These are phyloP conservation scores for Neurospora terricola DNA, from an alignment of 495 filamentous ascomycete species.

Conservation along the genomic window DNA sequence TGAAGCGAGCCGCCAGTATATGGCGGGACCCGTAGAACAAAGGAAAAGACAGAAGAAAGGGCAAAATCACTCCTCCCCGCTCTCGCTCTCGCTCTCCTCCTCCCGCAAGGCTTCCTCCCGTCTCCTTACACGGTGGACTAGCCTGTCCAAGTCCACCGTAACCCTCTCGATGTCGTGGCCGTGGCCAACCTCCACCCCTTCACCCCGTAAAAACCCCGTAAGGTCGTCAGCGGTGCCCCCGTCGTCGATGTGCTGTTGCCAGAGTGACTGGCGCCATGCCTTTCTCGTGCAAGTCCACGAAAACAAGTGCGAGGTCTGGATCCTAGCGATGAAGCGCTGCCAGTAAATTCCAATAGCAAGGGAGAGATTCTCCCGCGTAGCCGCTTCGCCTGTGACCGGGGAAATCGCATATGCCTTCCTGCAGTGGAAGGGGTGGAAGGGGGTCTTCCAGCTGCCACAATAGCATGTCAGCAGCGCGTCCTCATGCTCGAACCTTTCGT, in stretches of 20 bases:
- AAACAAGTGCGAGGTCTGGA: neutral
- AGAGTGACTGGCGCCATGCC: neutral
- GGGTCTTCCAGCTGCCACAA: too few relatives aligned
- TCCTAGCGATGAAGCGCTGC: neutral
- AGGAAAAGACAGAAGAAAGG: too few relatives aligned
- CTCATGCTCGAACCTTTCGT: too few relatives aligned
- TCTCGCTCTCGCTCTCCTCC: neutral
- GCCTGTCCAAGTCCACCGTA: neutral
- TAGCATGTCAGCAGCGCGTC: too few relatives aligned
- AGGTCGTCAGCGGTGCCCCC: neutral
- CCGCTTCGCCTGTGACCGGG: too few relatives aligned
- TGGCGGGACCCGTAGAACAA: too few relatives aligned
- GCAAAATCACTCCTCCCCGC: too few relatives aligned
- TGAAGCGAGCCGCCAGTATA: too few relatives aligned
- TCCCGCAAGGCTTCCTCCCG: neutral
- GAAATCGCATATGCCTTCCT: too few relatives aligned
- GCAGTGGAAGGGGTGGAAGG: too few relatives aligned
- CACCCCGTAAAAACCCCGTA: neutral
- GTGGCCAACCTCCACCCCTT: neutral
- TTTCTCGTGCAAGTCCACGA: neutral
- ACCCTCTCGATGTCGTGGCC: neutral
- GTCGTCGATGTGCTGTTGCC: neutral
- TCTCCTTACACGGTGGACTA: neutral
- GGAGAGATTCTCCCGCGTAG: neutral
- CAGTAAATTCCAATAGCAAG: neutral